Evolutionary conservation across 257 asterid genomes (phyloP).

Genomic region (Nicotiana otophora): DNA sequence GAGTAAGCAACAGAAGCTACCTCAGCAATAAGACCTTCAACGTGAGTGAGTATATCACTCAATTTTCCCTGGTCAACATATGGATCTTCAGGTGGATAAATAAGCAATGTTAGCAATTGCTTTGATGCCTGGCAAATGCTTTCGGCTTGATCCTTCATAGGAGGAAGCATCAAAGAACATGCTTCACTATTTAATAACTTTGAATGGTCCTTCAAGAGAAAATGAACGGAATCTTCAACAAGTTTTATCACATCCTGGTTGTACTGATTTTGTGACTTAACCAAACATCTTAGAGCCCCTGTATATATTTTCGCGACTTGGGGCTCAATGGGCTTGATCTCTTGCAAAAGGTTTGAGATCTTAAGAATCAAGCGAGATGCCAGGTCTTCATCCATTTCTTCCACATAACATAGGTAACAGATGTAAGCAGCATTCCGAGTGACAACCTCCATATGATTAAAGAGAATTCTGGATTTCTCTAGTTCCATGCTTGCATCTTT

Average conservation of each 20-base stretch:
- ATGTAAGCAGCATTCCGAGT: not conserved
- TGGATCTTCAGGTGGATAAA: not conserved
- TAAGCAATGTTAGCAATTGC: not conserved
- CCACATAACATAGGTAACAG: not conserved
- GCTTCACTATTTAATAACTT: not conserved
- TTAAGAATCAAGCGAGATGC: not conserved
- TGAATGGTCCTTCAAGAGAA: not conserved
- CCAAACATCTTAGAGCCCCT: not conserved
- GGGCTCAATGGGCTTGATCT: not conserved
- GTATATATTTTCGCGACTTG: not conserved
- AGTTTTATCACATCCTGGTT: not conserved
- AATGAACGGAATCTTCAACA: not conserved
- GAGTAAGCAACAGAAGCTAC: slow-evolving; percentile 6
- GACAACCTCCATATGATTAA: not conserved
- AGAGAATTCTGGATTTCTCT: not conserved
- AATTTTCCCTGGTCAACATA: not conserved
- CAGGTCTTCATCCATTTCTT: not conserved
- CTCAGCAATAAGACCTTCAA: slow-evolving; percentile 5
- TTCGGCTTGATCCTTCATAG: not conserved
- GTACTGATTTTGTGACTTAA: not conserved
- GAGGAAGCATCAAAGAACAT: not conserved
- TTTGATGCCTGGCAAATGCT: not conserved
- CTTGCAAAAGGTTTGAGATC: not conserved
- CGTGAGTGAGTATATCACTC: not conserved
- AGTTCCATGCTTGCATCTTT: not conserved